phyloP scores from a whole-genome alignment of 2,329 filamentous ascomycete species.

The Fonsecaea erecta region DNA sequence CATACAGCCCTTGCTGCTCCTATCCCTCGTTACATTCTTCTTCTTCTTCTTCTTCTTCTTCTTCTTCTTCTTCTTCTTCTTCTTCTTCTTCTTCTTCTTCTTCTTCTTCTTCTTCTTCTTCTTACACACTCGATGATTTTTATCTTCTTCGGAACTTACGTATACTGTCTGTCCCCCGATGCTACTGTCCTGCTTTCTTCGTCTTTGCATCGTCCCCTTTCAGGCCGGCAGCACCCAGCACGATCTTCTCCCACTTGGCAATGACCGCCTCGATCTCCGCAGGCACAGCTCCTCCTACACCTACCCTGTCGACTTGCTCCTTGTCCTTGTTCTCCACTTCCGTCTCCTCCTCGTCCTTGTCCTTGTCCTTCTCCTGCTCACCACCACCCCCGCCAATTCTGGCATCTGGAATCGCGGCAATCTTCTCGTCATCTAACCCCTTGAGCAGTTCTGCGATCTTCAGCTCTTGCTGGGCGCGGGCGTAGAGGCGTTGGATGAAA shows the following conservation, averaged over 20 bases:
- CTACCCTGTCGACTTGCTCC: background rate
- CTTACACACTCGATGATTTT: too few species aligned
- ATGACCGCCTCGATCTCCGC: conserved; percentile 26
- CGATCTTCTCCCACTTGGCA: conserved; percentile 27
- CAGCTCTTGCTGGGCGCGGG: conserved; percentile 29
- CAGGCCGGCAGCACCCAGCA: conserved; percentile 19
- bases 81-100: too few species aligned
- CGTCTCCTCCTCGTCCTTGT: background rate
- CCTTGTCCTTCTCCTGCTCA: too few species aligned
- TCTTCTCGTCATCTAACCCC: conserved; percentile 30
- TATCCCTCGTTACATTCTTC: background rate
- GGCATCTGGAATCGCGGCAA: conserved; percentile 18
- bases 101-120: too few species aligned
- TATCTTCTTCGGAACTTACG: too few species aligned
- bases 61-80: too few species aligned
- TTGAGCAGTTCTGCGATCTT: conserved; percentile 33
- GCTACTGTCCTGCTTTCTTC: too few species aligned
- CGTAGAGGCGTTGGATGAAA: conserved; percentile 20
- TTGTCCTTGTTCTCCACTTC: background rate
- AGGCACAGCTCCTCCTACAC: too few species aligned
- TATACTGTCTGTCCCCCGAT: too few species aligned
- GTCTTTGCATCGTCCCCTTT: background rate
- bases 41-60: too few species aligned
- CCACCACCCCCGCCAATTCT: background rate
- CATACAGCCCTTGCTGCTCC: background rate